These are phyloP conservation scores for Trametes punicea DNA, from an alignment of 768 basidiomycete genomes.

Conservation along the genomic window DNA sequence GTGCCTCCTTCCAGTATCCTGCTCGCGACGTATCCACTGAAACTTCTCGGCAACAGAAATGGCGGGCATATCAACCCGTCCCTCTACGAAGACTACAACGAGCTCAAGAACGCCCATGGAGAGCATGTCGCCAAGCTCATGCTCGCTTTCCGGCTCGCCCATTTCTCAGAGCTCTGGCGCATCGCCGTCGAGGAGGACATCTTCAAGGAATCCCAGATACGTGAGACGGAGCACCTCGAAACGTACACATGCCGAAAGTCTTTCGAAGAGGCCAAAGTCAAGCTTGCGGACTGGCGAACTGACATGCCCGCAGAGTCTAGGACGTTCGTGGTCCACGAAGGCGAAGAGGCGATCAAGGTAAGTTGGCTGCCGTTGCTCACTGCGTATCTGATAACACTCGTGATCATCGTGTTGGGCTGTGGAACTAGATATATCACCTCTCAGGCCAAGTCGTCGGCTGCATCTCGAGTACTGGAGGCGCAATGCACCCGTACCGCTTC, in stretches of 20 bases:
- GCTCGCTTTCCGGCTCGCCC: constrained; percentile 59
- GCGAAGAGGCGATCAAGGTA: constrained; percentile 35
- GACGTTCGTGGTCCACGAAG: constrained; percentile 29
- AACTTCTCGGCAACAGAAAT: constrained; percentile 42
- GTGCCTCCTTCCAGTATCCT: constrained; percentile 28
- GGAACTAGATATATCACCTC: constrained; percentile 47
- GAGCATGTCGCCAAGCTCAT: constrained; percentile 45
- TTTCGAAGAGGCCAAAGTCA: constrained; percentile 43
- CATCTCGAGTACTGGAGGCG: constrained; percentile 53
- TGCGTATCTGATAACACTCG: no score
- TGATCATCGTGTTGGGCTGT: background rate
- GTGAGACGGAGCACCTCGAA: constrained; percentile 57
- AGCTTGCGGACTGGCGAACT: constrained; percentile 41
- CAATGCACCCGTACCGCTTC: constrained; percentile 67
- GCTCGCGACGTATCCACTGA: background rate
- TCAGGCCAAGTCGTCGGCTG: constrained; percentile 45
- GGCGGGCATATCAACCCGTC: constrained; percentile 66
- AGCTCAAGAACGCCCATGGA: constrained; percentile 47
- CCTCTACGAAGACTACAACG: constrained; percentile 55
- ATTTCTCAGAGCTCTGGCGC: constrained; percentile 45
- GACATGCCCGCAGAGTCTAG: constrained; percentile 52
- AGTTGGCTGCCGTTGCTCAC: constrained; percentile 6
- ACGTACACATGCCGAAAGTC: constrained; percentile 44
- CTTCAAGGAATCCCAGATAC: constrained; percentile 50
- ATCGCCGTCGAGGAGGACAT: constrained; percentile 54